Evolutionary conservation across 1,284 basidiomycete species (phyloP).

Genomic region (Moesziomyces antarcticus): DNA sequence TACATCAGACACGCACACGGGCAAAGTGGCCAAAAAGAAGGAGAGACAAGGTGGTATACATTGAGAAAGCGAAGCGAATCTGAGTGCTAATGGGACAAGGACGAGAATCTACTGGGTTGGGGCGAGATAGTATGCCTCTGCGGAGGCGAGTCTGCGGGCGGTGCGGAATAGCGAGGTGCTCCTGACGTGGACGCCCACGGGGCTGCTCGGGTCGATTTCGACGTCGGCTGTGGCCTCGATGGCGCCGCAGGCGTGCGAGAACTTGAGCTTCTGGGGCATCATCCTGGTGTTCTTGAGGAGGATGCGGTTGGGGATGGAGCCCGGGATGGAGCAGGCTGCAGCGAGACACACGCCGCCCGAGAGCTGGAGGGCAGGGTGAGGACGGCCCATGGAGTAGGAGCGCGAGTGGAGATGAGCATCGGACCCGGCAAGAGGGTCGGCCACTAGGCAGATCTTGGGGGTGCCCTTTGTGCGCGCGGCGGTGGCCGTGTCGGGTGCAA

Average conservation of each 20-base stretch:
- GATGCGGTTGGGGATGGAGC: conserved; percentile 16
- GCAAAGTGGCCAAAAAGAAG: no score
- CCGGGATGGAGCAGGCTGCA: conserved; percentile 17
- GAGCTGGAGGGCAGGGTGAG: conserved; percentile 18
- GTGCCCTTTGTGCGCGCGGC: conserved; percentile 18
- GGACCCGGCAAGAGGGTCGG: conserved; percentile 1
- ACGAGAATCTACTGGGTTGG: conserved; percentile 5
- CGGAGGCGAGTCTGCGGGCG: conserved; percentile 9
- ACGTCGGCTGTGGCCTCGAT: conserved; percentile 25
- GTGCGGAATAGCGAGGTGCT: conserved; percentile 22
- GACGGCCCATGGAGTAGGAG: conserved; percentile 16
- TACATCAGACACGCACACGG: no score
- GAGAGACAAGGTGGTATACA: no score
- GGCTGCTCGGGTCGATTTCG: conserved; percentile 10
- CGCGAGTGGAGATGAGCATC: conserved; percentile 8
- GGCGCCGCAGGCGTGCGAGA: conserved; percentile 13
- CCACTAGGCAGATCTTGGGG: conserved; percentile 59
- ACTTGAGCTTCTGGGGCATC: conserved; percentile 15
- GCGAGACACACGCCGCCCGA: conserved; percentile 20
- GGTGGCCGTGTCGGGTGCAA: conserved; percentile 6
- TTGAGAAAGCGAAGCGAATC: no score
- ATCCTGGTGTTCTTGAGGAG: conserved; percentile 6
- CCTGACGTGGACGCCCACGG: conserved; percentile 15
- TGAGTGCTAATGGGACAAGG: no score
- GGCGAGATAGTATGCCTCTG: conserved; percentile 16